A percentile compares a stretch with the other conserved stretches of the same genome.
These are phyloP conservation scores for Ascochyta pisi DNA, from an alignment of 2,329 filamentous ascomycete genomes.

Conservation along the genomic window DNA sequence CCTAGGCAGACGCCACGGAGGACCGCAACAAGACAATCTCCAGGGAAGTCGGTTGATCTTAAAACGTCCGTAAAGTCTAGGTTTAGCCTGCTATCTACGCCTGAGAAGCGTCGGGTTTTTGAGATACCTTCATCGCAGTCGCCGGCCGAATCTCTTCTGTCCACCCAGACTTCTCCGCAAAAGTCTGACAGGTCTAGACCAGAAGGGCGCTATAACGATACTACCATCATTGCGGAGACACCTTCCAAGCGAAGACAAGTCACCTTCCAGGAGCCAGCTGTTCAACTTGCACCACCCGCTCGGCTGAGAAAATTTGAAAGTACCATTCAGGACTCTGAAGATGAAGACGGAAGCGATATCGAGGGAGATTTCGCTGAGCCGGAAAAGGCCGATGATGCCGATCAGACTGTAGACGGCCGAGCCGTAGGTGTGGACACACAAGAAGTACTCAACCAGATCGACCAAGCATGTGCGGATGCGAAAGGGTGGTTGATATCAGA, in stretches of 20 bases:
- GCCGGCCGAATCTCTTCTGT: slow-evolving; percentile 39
- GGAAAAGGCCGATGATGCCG: neutral
- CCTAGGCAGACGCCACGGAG: slow-evolving; percentile 17
- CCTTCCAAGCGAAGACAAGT: slow-evolving; percentile 43
- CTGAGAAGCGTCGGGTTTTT: slow-evolving; percentile 39
- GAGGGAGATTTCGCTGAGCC: slow-evolving; percentile 22
- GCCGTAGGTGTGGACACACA: slow-evolving; percentile 36
- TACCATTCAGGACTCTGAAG: slow-evolving; percentile 44
- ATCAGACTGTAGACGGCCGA: neutral
- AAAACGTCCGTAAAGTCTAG: slow-evolving; percentile 22
- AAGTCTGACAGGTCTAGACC: slow-evolving; percentile 26
- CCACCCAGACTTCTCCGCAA: slow-evolving; percentile 34
- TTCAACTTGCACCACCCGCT: slow-evolving; percentile 22
- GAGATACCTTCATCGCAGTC: slow-evolving; percentile 48
- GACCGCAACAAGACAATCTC: neutral
- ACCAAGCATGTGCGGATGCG: slow-evolving; percentile 31
- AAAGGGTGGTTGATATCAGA: slow-evolving; percentile 5
- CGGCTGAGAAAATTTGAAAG: slow-evolving; percentile 35
- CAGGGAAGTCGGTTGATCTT: neutral
- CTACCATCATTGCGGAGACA: slow-evolving; percentile 23
- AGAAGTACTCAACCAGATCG: slow-evolving; percentile 34
- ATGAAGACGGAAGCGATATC: slow-evolving; percentile 36
- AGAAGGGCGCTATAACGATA: slow-evolving; percentile 23
- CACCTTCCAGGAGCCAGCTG: slow-evolving; percentile 27
- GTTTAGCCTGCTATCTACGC: slow-evolving; percentile 42